Evolutionary conservation across 345 rosid genomes (phyloP), one percentile per base, ranked within the genome.

Genomic region (Ceriops decandra): DNA sequence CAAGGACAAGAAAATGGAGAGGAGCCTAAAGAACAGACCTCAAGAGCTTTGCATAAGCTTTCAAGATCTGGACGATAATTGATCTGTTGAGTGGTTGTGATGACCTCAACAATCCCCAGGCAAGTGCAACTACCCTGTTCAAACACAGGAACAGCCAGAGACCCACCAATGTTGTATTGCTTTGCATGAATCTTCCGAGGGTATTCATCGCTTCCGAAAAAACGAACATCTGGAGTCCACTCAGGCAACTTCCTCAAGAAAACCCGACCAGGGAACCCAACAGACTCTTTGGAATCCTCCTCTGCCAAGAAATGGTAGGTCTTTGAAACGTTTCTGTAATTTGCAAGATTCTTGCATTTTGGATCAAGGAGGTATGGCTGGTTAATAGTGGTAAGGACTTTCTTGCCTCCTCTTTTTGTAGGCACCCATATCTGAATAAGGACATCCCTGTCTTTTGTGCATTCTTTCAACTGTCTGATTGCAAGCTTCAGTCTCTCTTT

Each of bases 201-300:
- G 76, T 93, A 93, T 76, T 93, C 97, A 46, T 84, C 85, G 10
- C 76, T 78, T 62, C 74, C 72, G 66, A 93, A 93, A 80, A 80
- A 90, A 33, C 93, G 87, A 75, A 90, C 98, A 85, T 93, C 98
- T 58, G 97, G 98, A 32, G 98, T 93, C 88, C 93, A 93, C 79
- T 93, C 98, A 7, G 98, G 97, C 74, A 90, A 68, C 80, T 84
- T 85, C 76, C 80, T 83, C 74, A 86, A 74, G 85, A 72, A 93
- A 42, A 90, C 97, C 22, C 97, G 90, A 74, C 96, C 93, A 0
- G 92, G 98, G 76, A 93, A 80, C 68, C 96, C 98, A 42, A 80
- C 77, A 6, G 81, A 73, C 17, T 87, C 89, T 56, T 84, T 79
- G 11, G 91, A 79, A 63, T 79, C 90, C 66, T 80, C 88, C 28